These are phyloP conservation scores for Xylaria multiplex DNA, from an alignment of 2,329 filamentous ascomycete species.

Conservation along the genomic window DNA sequence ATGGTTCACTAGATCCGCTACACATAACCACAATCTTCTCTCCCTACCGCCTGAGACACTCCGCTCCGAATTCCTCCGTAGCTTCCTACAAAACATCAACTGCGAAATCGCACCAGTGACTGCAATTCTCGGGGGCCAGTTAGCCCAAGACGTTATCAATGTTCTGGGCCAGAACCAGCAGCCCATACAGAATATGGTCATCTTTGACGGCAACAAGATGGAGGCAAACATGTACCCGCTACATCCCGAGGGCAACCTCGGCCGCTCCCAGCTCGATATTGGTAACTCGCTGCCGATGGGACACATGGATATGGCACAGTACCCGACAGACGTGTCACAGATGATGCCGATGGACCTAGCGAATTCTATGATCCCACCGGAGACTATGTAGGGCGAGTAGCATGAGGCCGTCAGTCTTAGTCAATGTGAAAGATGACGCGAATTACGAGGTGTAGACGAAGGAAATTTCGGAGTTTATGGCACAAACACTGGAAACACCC, in stretches of 20 bases:
- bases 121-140: slow-evolving; percentile 86
- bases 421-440: not conserved
- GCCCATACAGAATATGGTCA: slow-evolving; percentile 91
- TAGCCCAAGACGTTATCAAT: slow-evolving; percentile 97
- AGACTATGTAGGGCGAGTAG: slow-evolving; percentile 3
- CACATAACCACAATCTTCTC: slow-evolving; percentile 79
- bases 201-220: slow-evolving; percentile 88
- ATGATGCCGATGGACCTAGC: slow-evolving; percentile 39
- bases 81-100: slow-evolving; percentile 86
- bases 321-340: slow-evolving; percentile 37
- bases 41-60: slow-evolving; percentile 75
- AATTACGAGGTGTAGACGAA: not conserved
- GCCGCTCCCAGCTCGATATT: slow-evolving; percentile 56
- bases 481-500: slow-evolving; percentile 4
- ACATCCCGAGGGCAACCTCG: slow-evolving; percentile 72
- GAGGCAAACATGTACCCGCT: slow-evolving; percentile 83
- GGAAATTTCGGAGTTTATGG: slow-evolving; percentile 3
- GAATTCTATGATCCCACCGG: slow-evolving; percentile 10
- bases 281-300: slow-evolving; percentile 39
- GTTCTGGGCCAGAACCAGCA: slow-evolving; percentile 91
- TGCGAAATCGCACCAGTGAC: slow-evolving; percentile 87
- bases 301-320: slow-evolving; percentile 23
- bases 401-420: not conserved
- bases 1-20: slow-evolving; percentile 80
- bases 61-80: slow-evolving; percentile 76